These are phyloP conservation scores for Dorcoceras hygrometricum DNA, from an alignment of 257 asterid genomes.

Conservation along the genomic window DNA sequence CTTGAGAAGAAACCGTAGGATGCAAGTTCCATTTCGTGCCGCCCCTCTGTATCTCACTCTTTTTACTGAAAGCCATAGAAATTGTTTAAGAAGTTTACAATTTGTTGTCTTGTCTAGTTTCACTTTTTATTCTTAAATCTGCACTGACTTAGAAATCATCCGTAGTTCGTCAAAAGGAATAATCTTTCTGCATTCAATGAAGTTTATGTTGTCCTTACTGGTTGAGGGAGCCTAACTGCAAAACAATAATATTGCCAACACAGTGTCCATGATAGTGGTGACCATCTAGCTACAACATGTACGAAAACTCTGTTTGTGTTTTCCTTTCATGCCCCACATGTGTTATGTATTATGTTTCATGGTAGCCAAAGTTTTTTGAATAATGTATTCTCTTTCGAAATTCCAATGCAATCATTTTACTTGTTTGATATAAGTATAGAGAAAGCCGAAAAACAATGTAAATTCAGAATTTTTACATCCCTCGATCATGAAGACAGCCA, in stretches of 20 bases:
- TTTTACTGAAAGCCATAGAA: conserved; percentile 10
- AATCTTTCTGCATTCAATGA: not conserved
- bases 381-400: not conserved
- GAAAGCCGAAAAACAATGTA: no score
- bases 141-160: not conserved
- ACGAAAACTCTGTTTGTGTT: not conserved
- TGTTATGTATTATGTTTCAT: not conserved
- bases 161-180: not conserved
- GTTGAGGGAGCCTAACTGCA: not conserved
- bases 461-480: no score
- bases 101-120: not conserved
- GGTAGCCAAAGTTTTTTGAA: not conserved
- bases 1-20: conserved; percentile 44
- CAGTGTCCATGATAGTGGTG: not conserved
- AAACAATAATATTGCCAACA: conserved; percentile 7
- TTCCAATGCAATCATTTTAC: not conserved
- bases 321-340: not conserved
- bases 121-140: not conserved
- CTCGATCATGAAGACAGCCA: no score
- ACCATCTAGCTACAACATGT: not conserved
- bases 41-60: not conserved
- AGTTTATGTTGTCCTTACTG: not conserved
- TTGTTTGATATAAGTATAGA: no score
- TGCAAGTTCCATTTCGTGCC: conserved; percentile 47
- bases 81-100: not conserved